Percentiles rank a stretch among this genome's conserved stretches.
These are phyloP conservation scores for Oxytropis ochrocephala DNA, from an alignment of 306 rosid species.

Conservation along the genomic window DNA sequence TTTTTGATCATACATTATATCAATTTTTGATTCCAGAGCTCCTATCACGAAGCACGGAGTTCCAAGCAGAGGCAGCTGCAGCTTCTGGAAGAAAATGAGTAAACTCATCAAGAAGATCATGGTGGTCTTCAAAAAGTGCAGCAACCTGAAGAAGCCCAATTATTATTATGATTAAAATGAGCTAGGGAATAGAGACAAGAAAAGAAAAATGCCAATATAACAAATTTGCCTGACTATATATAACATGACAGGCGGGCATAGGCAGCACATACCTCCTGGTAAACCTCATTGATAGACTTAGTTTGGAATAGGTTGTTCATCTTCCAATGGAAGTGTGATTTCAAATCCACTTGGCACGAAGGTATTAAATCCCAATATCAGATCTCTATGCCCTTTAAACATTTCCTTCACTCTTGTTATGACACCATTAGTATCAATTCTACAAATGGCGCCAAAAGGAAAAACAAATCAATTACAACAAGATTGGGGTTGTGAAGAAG, in stretches of 20 bases:
- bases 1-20: too few species aligned
- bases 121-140: constrained; percentile 66
- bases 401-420: constrained; percentile 83
- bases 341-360: constrained; percentile 92
- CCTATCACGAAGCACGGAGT: constrained; percentile 63
- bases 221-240: too few species aligned
- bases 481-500: neutral
- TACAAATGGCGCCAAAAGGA: constrained; percentile 35
- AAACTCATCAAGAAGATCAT: constrained; percentile 70
- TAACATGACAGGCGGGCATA: constrained; percentile 5
- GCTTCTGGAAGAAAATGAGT: constrained; percentile 83
- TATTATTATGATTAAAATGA: neutral
- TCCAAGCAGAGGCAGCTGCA: constrained; percentile 47
- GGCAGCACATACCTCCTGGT: constrained; percentile 59
- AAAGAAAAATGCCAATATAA: neutral
- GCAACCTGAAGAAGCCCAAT: constrained; percentile 60
- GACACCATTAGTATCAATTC: constrained; percentile 81
- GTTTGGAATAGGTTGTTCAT: too few species aligned
- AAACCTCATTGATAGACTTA: constrained; percentile 64
- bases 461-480: constrained; percentile 16
- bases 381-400: constrained; percentile 77
- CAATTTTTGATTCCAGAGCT: constrained; percentile 29
- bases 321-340: constrained; percentile 61
- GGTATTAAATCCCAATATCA: constrained; percentile 86
- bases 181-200: neutral